phyloP scores from a whole-genome alignment of 495 filamentous ascomycete species.

The Aspergillus campestris region DNA sequence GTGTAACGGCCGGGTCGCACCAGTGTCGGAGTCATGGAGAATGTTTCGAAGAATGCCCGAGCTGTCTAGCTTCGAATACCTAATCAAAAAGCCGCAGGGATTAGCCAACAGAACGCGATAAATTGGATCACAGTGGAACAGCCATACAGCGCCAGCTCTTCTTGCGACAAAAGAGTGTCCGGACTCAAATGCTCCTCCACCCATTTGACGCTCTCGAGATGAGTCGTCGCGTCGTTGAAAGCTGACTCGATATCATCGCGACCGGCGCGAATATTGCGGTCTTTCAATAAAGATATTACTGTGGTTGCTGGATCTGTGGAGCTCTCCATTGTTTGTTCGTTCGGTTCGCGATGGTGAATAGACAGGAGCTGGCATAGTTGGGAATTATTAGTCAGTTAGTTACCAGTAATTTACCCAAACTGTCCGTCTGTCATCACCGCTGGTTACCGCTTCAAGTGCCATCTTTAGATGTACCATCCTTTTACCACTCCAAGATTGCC shows the following conservation, averaged over 20 bases:
- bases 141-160: slow-evolving; percentile 31
- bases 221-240: slow-evolving; percentile 13
- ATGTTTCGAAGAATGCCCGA: slow-evolving; percentile 22
- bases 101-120: too few relatives aligned
- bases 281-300: slow-evolving; percentile 17
- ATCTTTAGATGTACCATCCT: too few relatives aligned
- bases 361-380: background rate
- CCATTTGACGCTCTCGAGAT: slow-evolving; percentile 23
- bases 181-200: slow-evolving; percentile 22
- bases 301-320: slow-evolving; percentile 9
- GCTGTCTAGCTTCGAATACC: slow-evolving; percentile 26
- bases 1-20: slow-evolving; percentile 28
- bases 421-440: too few relatives aligned
- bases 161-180: slow-evolving; percentile 32
- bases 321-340: background rate
- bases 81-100: slow-evolving; percentile 3
- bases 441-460: too few relatives aligned
- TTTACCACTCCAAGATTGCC: too few relatives aligned
- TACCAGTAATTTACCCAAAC: too few relatives aligned
- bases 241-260: slow-evolving; percentile 22
- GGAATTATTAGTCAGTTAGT: background rate
- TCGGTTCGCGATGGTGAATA: background rate
- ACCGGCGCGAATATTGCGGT: slow-evolving; percentile 20
- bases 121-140: background rate
- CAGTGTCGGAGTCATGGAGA: slow-evolving; percentile 16